Evolutionary conservation across 441 rosid genomes (phyloP).

Genomic region (Erodium texanum): DNA sequence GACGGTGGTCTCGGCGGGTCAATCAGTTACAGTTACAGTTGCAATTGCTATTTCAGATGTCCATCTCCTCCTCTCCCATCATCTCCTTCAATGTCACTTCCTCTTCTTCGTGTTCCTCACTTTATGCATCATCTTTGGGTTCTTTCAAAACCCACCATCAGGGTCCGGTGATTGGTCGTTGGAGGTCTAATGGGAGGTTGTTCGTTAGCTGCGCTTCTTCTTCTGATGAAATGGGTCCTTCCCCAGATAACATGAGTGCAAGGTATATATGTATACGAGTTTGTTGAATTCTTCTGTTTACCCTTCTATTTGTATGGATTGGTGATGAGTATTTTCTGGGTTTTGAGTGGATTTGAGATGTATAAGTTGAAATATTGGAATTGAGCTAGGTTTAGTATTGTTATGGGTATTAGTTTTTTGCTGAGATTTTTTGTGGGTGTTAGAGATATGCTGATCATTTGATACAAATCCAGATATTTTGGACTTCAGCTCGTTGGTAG

Average conservation of each 20-base stretch:
- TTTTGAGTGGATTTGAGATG: background rate
- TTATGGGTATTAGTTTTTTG: background rate
- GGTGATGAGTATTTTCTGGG: background rate
- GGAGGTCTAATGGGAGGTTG: background rate
- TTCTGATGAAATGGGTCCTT: background rate
- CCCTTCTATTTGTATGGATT: background rate
- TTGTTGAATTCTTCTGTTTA: background rate
- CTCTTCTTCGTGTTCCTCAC: slow-evolving; percentile 8
- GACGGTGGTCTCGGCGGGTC: background rate
- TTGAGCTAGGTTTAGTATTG: background rate
- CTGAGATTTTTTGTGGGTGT: background rate
- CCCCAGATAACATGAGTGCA: background rate
- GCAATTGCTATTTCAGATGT: slow-evolving; percentile 37
- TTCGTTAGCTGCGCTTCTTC: background rate
- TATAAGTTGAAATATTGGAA: background rate
- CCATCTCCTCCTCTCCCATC: slow-evolving; percentile 26
- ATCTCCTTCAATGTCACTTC: slow-evolving; percentile 21
- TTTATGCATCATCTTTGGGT: slow-evolving; percentile 13
- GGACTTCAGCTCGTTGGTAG: no score
- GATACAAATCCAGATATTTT: background rate
- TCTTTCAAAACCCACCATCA: background rate
- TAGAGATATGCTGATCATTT: background rate
- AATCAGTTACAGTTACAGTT: slow-evolving; percentile 2
- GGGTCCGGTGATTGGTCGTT: background rate
- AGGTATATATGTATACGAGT: background rate